Conservation (phyloP, 257 asterid genomes). For the Paraleonurus japonicus region DNA sequence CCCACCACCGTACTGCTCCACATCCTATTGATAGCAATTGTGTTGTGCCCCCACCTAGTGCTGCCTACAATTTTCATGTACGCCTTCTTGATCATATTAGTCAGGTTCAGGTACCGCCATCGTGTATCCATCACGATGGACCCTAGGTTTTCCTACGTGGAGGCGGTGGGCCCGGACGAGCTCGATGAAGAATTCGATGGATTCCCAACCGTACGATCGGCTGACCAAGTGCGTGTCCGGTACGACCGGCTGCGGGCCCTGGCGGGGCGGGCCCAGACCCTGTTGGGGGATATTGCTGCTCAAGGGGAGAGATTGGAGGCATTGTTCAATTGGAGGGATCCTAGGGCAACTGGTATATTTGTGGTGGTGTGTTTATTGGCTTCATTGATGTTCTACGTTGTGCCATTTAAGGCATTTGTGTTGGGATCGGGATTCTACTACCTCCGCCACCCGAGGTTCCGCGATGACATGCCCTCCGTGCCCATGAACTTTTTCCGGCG, state of each 20-base stretch:
- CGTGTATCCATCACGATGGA: slow-evolving; percentile 59
- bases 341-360: slow-evolving; percentile 80
- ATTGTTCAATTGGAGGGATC: slow-evolving; percentile 84
- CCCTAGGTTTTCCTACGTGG: slow-evolving; percentile 55
- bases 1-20: slow-evolving; percentile 72
- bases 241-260: slow-evolving; percentile 76
- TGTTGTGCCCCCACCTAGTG: slow-evolving; percentile 71
- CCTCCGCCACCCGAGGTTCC: slow-evolving; percentile 86
- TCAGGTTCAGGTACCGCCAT: slow-evolving; percentile 59
- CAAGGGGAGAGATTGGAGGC: slow-evolving; percentile 94
- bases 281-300: slow-evolving; percentile 78
- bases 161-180: slow-evolving; percentile 70
- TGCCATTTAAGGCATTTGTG: slow-evolving; percentile 67
- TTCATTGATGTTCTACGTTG: slow-evolving; percentile 61
- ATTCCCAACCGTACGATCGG: slow-evolving; percentile 58
- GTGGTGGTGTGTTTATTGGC: slow-evolving; percentile 62
- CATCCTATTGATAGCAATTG: slow-evolving; percentile 53
- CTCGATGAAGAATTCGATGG: slow-evolving; percentile 85
- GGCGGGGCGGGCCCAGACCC: slow-evolving; percentile 85
- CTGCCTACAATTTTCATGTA: slow-evolving; percentile 74
- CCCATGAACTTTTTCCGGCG: slow-evolving; percentile 79
- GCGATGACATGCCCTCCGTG: slow-evolving; percentile 82
- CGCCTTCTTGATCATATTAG: slow-evolving; percentile 51
- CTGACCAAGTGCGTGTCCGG: slow-evolving; percentile 56
- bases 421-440: slow-evolving; percentile 66